phyloP scores from a whole-genome alignment of 2,329 filamentous ascomycete species.

The Ambrosiella cleistominuta region DNA sequence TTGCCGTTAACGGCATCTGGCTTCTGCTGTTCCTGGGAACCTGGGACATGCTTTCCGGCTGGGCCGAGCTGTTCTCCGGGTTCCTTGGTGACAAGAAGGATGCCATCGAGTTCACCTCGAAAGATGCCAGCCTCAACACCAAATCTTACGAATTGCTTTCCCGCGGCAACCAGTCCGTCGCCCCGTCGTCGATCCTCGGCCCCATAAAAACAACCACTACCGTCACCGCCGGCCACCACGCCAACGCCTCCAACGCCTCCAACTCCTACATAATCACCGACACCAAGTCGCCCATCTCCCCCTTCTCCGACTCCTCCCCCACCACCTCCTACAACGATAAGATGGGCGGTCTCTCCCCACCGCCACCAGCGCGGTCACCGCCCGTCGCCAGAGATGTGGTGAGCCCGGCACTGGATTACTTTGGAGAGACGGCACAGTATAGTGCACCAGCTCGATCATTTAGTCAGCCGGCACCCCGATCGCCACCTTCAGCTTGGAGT shows the following conservation, averaged over 20 bases:
- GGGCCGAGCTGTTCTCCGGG: constrained; percentile 47
- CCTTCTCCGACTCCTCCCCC: background rate
- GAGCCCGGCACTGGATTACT: constrained; percentile 31
- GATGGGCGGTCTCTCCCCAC: background rate
- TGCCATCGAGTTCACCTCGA: constrained; percentile 60
- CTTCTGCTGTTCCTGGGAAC: constrained; percentile 65
- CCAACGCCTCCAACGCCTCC: constrained; percentile 13
- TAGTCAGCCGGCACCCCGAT: constrained; percentile 20
- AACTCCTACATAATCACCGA: background rate
- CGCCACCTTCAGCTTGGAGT: constrained; percentile 13
- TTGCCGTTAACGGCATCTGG: constrained; percentile 78
- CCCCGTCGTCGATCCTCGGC: constrained; percentile 27
- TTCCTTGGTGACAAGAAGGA: constrained; percentile 36
- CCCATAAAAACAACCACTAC: background rate
- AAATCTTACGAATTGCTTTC: constrained; percentile 71
- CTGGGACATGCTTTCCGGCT: constrained; percentile 70
- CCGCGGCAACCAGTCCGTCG: constrained; percentile 35
- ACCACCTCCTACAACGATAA: constrained; percentile 10
- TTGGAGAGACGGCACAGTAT: constrained; percentile 36
- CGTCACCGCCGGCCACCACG: constrained; percentile 19
- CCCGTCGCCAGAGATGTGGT: constrained; percentile 19
- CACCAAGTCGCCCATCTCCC: constrained; percentile 3
- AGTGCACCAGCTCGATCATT: constrained; percentile 37
- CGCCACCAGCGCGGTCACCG: constrained; percentile 19
- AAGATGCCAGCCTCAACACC: constrained; percentile 56